Conservation (phyloP, 2,329 filamentous ascomycete genomes). For the Tricladium varicosporioides region DNA sequence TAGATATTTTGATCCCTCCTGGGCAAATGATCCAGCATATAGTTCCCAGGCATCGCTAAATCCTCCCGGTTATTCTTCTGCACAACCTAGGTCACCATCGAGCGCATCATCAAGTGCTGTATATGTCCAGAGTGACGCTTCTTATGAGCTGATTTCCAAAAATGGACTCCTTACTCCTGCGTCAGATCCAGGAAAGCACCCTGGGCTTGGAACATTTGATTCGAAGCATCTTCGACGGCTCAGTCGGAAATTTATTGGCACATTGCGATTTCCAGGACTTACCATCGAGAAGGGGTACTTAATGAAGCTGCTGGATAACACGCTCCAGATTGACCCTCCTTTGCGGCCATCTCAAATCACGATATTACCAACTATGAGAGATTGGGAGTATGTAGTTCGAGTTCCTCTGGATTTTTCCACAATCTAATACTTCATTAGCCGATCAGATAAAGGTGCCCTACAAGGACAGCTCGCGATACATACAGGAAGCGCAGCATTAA, state of each 20-base stretch:
- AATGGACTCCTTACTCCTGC: background rate
- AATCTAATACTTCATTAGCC: background rate
- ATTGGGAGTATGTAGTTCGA: background rate
- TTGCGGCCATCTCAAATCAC: background rate
- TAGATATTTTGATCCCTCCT: background rate
- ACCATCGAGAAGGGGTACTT: background rate
- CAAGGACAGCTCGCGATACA: background rate
- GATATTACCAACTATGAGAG: background rate
- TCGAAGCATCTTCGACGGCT: background rate
- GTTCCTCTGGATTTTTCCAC: background rate
- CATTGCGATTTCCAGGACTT: background rate
- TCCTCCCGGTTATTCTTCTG: background rate
- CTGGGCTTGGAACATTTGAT: background rate
- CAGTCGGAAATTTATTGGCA: background rate
- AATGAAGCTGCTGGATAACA: background rate
- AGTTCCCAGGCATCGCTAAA: background rate
- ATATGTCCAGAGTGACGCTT: background rate
- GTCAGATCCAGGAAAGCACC: background rate
- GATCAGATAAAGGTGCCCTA: background rate
- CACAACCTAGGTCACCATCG: too few relatives aligned
- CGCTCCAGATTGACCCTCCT: background rate
- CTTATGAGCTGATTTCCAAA: background rate
- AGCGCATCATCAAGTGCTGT: background rate
- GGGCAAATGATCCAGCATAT: background rate
- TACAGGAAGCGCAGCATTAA: background rate